Conservation (phyloP, 805 yeast species). For the Torulaspora indica region DNA sequence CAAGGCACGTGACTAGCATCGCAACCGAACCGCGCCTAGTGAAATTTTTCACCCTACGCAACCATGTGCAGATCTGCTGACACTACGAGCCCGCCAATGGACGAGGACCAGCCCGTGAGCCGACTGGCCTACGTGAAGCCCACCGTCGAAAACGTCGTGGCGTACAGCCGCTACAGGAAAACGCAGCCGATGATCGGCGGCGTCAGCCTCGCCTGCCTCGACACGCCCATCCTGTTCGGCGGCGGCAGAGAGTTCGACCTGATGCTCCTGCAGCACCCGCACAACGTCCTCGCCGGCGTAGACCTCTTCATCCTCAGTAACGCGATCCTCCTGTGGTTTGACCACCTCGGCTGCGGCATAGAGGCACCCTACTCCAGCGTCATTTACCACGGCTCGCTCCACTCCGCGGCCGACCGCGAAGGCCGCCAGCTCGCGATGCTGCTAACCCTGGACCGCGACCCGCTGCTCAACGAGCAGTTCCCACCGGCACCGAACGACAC, state of each 20-base stretch:
- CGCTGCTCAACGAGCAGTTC: constrained; percentile 23
- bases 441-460: constrained; percentile 30
- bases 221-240: constrained; percentile 37
- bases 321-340: constrained; percentile 40
- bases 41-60: background rate
- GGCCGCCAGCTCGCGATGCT: constrained; percentile 30
- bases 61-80: background rate
- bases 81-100: background rate
- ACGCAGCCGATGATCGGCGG: constrained; percentile 30
- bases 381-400: constrained; percentile 32
- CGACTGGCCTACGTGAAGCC: constrained; percentile 33
- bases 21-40: background rate
- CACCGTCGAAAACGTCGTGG: constrained; percentile 37
- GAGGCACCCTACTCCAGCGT: constrained; percentile 36
- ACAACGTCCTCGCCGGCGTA: constrained; percentile 16
- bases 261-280: constrained; percentile 17
- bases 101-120: constrained; percentile 16
- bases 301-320: constrained; percentile 40
- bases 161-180: constrained; percentile 27
- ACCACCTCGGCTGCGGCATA: constrained; percentile 35
- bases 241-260: constrained; percentile 40
- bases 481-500: constrained; percentile 12
- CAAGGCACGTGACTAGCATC: background rate
- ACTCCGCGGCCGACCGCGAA: constrained; percentile 14
- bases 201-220: constrained; percentile 18